These are phyloP conservation scores for Coemansia sp. DNA, from an alignment of 192 early-diverging fungal genomes.

Conservation along the genomic window DNA sequence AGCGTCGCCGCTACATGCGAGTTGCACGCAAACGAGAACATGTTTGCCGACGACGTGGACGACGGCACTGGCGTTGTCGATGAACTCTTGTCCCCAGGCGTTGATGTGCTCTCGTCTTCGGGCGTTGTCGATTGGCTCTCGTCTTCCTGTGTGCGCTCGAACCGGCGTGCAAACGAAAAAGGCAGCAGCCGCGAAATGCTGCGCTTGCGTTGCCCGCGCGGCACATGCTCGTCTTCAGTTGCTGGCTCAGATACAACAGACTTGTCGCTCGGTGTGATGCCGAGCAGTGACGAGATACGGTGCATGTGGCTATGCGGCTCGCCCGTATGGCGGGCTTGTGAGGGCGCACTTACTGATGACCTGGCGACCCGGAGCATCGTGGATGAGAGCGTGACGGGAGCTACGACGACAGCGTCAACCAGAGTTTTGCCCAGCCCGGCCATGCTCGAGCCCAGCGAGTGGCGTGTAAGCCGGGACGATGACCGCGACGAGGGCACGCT, in stretches of 20 bases:
- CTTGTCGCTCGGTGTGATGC: background rate
- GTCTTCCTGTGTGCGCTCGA: background rate
- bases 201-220: background rate
- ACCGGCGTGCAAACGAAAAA: background rate
- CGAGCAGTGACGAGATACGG: constrained; percentile 7
- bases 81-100: background rate
- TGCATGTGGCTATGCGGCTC: background rate
- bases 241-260: too few species aligned
- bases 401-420: constrained; percentile 24
- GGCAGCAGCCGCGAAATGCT: background rate
- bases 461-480: constrained; percentile 1
- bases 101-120: background rate
- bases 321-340: constrained; percentile 3
- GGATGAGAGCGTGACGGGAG: constrained; percentile 23
- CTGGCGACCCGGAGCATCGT: constrained; percentile 23
- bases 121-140: background rate
- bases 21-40: background rate
- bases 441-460: constrained; percentile 25
- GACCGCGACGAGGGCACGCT: background rate
- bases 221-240: background rate
- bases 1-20: background rate
- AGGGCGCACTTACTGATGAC: constrained; percentile 19
- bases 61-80: background rate
- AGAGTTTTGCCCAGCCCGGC: constrained; percentile 32
- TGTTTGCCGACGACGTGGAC: background rate